Base-by-base conservation (phyloP, 169 alveolate species). In the Cyclospora cayetanensis region DNA sequence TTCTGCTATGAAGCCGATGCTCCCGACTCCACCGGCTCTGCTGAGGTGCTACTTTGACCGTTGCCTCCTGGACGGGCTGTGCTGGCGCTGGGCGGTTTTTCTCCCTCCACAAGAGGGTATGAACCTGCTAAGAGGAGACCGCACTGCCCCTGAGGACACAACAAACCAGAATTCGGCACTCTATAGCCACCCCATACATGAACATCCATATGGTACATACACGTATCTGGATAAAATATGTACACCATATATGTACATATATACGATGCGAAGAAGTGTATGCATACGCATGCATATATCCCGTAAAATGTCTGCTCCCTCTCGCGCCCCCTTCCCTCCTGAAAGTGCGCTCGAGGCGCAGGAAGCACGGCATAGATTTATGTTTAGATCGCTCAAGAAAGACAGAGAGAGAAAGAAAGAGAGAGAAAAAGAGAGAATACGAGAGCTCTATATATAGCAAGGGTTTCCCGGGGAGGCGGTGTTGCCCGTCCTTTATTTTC, bases 51-150 rank as follows among this genome's bases (percentile, higher is more conserved):
- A 31, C 70, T 55, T 2, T 31, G 20, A 31, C 70, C 25, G 70
- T 31, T 55, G 70, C 70, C 70, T 55, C 35, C 70, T 55, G 12
- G 35, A n/a, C 27, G 20, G 3, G 4, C 5, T 25, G 70, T 11
- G 5, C 3, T 4, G 41, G 34, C 2, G 79, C 12, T 15, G n/a
- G 35, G 35, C 18, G 41, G 83, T n/a, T 66, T 15, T 39, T 20
- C 29, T 34, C 52, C 27, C 55, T 22, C 37, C 29, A 82, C 52
- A 22, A 50, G 34, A 22, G 93, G 93, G 91, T 87, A 91, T 3
- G 93, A 87, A 7, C 93, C 82, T 7, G 39, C 9, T 80, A 85
- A 63, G 31, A 53, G 60, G 35, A 91, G 4, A 1, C 94, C 94
- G 83, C 94, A 91, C 52, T 55, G 72, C n/a, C 94, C 94, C 82